Evolutionary conservation across 352 stramenopile species (phyloP), one percentile per base, ranked within the genome.

Genomic region (Elongisporangium anandrum): DNA sequence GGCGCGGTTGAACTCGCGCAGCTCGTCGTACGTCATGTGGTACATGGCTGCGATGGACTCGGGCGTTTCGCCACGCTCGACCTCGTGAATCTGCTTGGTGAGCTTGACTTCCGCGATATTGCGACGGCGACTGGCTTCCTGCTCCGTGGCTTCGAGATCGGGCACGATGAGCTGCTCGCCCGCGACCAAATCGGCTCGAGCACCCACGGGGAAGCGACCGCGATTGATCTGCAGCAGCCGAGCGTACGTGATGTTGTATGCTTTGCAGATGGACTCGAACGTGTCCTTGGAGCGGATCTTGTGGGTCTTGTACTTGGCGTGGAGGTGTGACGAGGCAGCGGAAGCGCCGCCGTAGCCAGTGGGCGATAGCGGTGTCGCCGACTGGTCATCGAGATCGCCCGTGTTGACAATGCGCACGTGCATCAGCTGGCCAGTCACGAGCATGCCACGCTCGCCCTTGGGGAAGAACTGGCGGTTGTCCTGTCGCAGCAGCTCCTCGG

Each of bases 51-150:
- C 79, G 54, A 95, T 69, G 16, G 57, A 68, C 57, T 91, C 70
- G 16, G 85, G 83, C n/a, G 85, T 92, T 24, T 95, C 85, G 48
- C 76, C 84, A 2, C 60, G 54, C 45, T 87, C 72, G n/a, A 95
- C 85, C 10, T 88, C 63, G 56, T 95, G 82, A 55, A 95, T 95
- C 66, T 93, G 81, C 73, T 92, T 93, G 50, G 81, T 95, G 29
- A 95, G 84, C 60, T 82, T 90, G 41, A 95, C 71, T 54, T 95
- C 85, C 0, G 76, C 81, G 24, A 93, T 76, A 58, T 93, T 87
- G 56, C 81, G 77, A 17, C 34, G 34, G 58, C 81, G 70, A 55
- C 65, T 68, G n/a, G 74, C 69, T 21, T 80, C 83, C 56, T 71
- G 61, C 19, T 85, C 65, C 7, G 75, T 71, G 13, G 81, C 75